Percentiles rank a stretch among this genome's conserved stretches.
Evolutionary conservation across 345 rosid species (phyloP).

Genomic region (Arabidopsis suecica): DNA sequence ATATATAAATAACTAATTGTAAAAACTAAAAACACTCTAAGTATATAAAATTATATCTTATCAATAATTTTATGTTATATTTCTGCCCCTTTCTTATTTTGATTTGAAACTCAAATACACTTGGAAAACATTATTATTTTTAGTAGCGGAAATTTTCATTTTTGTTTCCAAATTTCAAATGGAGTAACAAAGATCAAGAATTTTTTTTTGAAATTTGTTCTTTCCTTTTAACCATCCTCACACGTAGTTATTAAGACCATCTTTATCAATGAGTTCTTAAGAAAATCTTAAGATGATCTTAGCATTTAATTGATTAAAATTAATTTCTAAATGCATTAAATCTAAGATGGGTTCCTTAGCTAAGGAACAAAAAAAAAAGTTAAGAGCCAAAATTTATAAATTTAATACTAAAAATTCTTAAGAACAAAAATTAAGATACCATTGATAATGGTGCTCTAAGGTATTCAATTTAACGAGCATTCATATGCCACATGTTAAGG

Average conservation of each 20-base stretch:
- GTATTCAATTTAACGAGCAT: slow-evolving; percentile 1
- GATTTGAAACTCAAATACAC: background rate
- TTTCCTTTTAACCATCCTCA: background rate
- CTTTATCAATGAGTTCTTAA: no score
- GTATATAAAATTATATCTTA: background rate
- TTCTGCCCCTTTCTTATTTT: background rate
- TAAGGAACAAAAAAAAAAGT: no score
- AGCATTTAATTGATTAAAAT: no score
- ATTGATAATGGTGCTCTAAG: no score
- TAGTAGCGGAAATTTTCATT: background rate
- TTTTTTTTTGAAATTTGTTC: no score
- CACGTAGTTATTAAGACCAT: background rate
- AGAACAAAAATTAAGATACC: no score
- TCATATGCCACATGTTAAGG: slow-evolving; percentile 11
- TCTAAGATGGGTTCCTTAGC: no score
- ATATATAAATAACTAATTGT: background rate
- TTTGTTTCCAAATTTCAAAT: background rate
- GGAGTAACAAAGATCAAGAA: background rate
- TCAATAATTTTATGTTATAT: background rate
- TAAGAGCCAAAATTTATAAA: no score
- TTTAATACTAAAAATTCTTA: no score
- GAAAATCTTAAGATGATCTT: no score
- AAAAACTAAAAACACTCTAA: background rate
- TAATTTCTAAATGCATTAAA: no score
- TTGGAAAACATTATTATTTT: background rate